Percentiles rank a stretch among this genome's conserved stretches.
Conservation (phyloP, 805 yeast genomes). For the Metschnikowia vanudenii region DNA sequence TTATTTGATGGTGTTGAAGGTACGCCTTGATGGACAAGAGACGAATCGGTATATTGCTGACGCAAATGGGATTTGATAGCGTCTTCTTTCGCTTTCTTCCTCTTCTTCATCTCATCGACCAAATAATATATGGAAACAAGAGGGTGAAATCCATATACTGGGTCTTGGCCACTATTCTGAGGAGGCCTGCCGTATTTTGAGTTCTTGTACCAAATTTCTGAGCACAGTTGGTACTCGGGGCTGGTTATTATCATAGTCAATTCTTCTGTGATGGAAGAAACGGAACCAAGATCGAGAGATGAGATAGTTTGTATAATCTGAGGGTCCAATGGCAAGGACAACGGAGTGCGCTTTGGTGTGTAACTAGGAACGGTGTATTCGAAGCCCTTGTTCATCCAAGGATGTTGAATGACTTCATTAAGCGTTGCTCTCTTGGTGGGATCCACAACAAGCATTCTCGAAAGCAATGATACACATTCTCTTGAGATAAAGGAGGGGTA, state of each 20-base stretch:
- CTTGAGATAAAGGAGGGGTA: constrained; percentile 80
- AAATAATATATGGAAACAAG: constrained; percentile 80
- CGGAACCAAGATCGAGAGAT: constrained; percentile 74
- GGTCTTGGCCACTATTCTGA: constrained; percentile 48
- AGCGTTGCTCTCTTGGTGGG: constrained; percentile 78
- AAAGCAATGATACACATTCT: constrained; percentile 76
- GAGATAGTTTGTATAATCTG: constrained; percentile 73
- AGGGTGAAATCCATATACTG: constrained; percentile 87
- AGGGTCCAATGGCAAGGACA: constrained; percentile 64
- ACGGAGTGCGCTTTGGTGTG: constrained; percentile 76
- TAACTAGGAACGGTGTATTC: constrained; percentile 69
- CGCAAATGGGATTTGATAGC: constrained; percentile 33
- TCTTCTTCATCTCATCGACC: constrained; percentile 77
- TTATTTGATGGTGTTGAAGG: constrained; percentile 29
- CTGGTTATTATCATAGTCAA: constrained; percentile 60
- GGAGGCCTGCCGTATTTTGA: constrained; percentile 38
- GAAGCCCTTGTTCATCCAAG: constrained; percentile 92
- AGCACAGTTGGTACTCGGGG: constrained; percentile 61
- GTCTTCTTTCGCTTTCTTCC: constrained; percentile 62
- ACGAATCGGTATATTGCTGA: constrained; percentile 19
- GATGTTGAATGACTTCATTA: constrained; percentile 78
- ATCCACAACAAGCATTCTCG: constrained; percentile 90
- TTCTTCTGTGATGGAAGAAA: constrained; percentile 53
- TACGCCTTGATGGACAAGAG: constrained; percentile 1
- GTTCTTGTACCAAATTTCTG: constrained; percentile 57